These are phyloP conservation scores for Metrosideros polymorpha DNA, from an alignment of 441 rosid genomes.

Conservation along the genomic window DNA sequence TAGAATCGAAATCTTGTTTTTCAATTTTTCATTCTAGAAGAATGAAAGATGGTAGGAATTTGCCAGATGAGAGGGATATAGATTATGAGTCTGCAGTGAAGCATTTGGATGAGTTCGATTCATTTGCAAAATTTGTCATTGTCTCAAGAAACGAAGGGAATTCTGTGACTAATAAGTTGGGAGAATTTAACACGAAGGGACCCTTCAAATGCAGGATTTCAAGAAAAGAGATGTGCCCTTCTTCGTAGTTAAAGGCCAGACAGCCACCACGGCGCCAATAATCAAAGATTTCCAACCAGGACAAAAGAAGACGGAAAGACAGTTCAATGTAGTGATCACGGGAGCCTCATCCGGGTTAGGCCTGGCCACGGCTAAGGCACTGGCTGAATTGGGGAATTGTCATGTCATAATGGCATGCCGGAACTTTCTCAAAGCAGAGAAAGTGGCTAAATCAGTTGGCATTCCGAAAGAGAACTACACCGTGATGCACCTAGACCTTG, in stretches of 20 bases:
- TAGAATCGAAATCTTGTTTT: neutral
- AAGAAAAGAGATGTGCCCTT: neutral
- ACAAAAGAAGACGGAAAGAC: constrained; percentile 61
- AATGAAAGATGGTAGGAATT: neutral
- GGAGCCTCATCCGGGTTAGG: constrained; percentile 97
- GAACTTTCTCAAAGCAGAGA: constrained; percentile 67
- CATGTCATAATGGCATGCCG: constrained; percentile 93
- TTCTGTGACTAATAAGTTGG: neutral
- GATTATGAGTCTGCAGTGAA: neutral
- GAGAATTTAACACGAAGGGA: neutral
- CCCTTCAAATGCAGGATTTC: neutral
- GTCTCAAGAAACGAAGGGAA: neutral
- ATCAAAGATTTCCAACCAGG: neutral
- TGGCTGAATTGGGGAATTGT: constrained; percentile 93
- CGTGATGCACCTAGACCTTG: constrained; percentile 80
- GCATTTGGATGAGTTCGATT: neutral
- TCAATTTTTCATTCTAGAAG: neutral
- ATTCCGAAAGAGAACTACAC: constrained; percentile 68
- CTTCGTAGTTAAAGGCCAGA: neutral
- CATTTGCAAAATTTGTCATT: neutral
- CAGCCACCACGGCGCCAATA: neutral
- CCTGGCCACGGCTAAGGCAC: constrained; percentile 81
- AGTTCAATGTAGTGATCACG: constrained; percentile 70
- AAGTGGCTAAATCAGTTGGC: constrained; percentile 66
- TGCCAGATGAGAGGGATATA: neutral